Evolutionary conservation across 2,329 filamentous ascomycete species (phyloP), one percentile per base, ranked within the genome.

Genomic region (Davidsoniella eucalypti): DNA sequence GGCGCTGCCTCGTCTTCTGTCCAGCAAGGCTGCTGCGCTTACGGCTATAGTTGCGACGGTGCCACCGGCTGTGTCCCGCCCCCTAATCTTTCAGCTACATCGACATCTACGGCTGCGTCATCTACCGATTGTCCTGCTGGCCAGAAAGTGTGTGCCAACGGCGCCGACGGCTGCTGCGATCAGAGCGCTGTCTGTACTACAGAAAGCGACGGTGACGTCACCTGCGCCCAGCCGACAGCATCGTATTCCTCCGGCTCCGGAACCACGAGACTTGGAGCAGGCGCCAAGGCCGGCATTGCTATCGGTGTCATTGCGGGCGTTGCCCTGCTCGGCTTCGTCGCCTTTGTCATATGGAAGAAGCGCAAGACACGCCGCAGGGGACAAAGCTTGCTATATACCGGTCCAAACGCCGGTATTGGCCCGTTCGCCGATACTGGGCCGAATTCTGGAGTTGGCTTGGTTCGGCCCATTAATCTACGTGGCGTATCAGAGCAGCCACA

Each of bases 271-370:
- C 40, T 43, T 9, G 12, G 39, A 23, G 59, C 65, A 1, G 73
- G 70, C 1, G 74, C 72, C 2, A 75, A 71, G 56, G 73, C 71
- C 0, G 76, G 76, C 2, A 71, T 80, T n/a, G 74, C 69, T 5
- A 64, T 72, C 0, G 76, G 73, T 16, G 67, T 72, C 3, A 66
- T 70, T 1, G 58, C 72, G 0, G 70, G 63, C 25, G 61, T 73
- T 37, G 71, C 65, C 3, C 57, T 57, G 2, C 54, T 68, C 14
- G 64, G 67, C 0, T 49, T 51, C 8, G 48, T 42, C 0, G 16
- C 43, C 4, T 52, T 48, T 16, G 74, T 68, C 52, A 50, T 75
- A 14, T 23, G 25, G 18, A 18, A 25, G n/a, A 43, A 43, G 16
- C 25, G 25, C 17, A 18, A 43, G 7, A 12, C 9, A 10, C 40